Conservation (phyloP, 2,329 filamentous ascomycete genomes). For the Verticillium klebahnii region DNA sequence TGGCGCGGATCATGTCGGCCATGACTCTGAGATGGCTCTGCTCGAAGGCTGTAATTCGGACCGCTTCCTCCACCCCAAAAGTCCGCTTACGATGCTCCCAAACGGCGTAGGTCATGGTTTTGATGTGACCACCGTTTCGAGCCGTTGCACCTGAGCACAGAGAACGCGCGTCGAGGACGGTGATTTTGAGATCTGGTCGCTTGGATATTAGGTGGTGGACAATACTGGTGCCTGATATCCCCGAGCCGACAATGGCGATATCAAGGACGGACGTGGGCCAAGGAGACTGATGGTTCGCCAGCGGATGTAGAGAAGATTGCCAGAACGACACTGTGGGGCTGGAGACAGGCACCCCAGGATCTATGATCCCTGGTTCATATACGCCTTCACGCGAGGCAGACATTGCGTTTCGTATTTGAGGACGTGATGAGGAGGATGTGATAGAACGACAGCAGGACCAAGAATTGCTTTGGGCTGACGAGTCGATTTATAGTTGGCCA, state of each 20-base stretch:
- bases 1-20: neutral
- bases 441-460: too few species aligned
- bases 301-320: slow-evolving; percentile 7
- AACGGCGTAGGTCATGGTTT: slow-evolving; percentile 8
- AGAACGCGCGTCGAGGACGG: slow-evolving; percentile 13
- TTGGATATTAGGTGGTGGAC: slow-evolving; percentile 10
- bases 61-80: slow-evolving; percentile 9
- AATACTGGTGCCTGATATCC: slow-evolving; percentile 12
- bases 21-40: slow-evolving; percentile 8
- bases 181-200: slow-evolving; percentile 9
- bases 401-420: slow-evolving; percentile 3
- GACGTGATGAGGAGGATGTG: too few species aligned
- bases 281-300: slow-evolving; percentile 9
- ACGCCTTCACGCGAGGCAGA: slow-evolving; percentile 14
- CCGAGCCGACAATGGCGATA: slow-evolving; percentile 17
- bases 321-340: slow-evolving; percentile 16
- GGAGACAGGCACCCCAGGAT: slow-evolving; percentile 12
- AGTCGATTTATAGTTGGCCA: too few species aligned
- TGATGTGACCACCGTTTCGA: slow-evolving; percentile 12
- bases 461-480: too few species aligned
- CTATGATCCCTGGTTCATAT: slow-evolving; percentile 15
- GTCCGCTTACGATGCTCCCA: slow-evolving; percentile 9
- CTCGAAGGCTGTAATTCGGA: slow-evolving; percentile 8
- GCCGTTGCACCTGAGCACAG: slow-evolving; percentile 7
- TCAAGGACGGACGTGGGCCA: slow-evolving; percentile 10